phyloP scores from a whole-genome alignment of 768 basidiomycete genomes.

The Suillus brevipes region DNA sequence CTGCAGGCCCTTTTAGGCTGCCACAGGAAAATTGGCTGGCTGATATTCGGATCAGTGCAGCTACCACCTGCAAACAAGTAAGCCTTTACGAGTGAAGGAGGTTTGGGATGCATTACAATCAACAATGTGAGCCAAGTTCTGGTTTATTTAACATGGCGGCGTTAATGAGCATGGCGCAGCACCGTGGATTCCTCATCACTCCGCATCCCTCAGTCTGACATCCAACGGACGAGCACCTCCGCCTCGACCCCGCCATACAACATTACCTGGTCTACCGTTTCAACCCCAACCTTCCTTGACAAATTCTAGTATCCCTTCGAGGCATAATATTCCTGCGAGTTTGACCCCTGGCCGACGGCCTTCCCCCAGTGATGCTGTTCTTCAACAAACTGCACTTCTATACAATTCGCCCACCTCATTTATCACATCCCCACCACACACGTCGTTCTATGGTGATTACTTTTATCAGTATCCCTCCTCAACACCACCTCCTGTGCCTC shows the following conservation, averaged over 20 bases:
- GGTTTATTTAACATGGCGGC: neutral
- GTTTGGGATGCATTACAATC: conserved; percentile 31
- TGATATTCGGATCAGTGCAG: neutral
- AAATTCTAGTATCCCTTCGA: neutral
- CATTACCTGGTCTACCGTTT: conserved; percentile 15
- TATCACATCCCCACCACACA: conserved; percentile 5
- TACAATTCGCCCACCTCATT: conserved; percentile 11
- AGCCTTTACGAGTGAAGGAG: neutral
- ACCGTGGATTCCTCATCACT: conserved; percentile 22
- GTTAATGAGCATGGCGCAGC: conserved; percentile 14
- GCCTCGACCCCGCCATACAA: conserved; percentile 24
- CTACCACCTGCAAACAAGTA: neutral
- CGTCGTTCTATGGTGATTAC: conserved; percentile 32
- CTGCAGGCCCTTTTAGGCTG: no score
- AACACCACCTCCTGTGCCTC: conserved; percentile 30
- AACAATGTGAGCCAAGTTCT: conserved; percentile 23
- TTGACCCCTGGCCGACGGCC: conserved; percentile 27
- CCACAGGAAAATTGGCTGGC: neutral
- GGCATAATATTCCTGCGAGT: conserved; percentile 21
- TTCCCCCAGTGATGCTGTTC: conserved; percentile 12
- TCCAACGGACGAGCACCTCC: conserved; percentile 9
- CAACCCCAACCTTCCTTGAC: conserved; percentile 2
- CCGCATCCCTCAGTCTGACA: conserved; percentile 20
- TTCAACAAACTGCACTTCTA: conserved; percentile 8
- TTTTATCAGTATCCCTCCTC: conserved; percentile 22